These are phyloP conservation scores for Trapa bicornis DNA, from an alignment of 345 rosid species.

Conservation along the genomic window DNA sequence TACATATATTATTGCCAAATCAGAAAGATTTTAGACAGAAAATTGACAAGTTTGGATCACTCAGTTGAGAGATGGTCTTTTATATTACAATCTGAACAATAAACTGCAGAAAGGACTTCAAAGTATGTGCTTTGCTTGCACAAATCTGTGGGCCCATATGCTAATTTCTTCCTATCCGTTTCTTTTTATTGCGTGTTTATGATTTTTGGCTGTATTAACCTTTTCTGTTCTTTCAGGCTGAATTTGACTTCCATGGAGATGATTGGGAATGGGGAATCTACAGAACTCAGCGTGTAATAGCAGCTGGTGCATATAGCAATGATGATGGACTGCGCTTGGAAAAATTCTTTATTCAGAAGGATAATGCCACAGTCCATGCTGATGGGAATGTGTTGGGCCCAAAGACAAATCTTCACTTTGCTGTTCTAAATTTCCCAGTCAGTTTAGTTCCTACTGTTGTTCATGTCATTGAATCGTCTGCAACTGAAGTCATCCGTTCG, in stretches of 20 bases:
- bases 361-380: conserved; percentile 92
- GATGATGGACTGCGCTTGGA: conserved; percentile 91
- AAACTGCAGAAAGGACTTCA: not conserved
- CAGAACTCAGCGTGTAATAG: conserved; percentile 77
- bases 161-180: not conserved
- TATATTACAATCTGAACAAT: not conserved
- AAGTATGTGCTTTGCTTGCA: not conserved
- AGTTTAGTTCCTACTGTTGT: conserved; percentile 86
- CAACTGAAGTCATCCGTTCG: conserved; percentile 67
- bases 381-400: conserved; percentile 90
- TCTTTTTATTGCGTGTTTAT: not conserved
- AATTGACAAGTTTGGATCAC: not conserved
- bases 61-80: not conserved
- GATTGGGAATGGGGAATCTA: conserved; percentile 99
- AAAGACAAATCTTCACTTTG: conserved; percentile 90
- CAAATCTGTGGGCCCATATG: not conserved
- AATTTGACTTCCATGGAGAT: conserved; percentile 92
- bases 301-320: conserved; percentile 87
- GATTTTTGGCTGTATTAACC: not conserved
- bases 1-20: not conserved
- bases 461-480: conserved; percentile 86
- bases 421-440: conserved; percentile 92
- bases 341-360: conserved; percentile 84
- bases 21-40: not conserved
- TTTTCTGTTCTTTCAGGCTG: conserved; percentile 48